Base-by-base conservation (phyloP, 306 rosid genomes). In the Oxytropis ochrocephala region DNA sequence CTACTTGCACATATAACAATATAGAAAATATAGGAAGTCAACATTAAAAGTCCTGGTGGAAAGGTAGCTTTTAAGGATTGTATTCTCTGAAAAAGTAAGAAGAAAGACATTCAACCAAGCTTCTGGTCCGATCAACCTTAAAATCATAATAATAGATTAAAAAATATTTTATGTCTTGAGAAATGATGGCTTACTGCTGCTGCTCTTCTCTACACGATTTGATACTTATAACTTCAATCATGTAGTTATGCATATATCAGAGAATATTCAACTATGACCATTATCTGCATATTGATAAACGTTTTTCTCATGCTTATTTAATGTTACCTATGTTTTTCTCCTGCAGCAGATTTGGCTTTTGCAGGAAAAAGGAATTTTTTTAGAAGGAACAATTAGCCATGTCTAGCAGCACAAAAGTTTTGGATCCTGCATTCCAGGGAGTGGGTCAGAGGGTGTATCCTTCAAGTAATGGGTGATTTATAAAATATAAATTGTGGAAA, bases 371-470 rank as follows among this genome's bases (percentile, higher is more conserved):
- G 57, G 56, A 44, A 44, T 57, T 35, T 24, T 48, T 39, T 51
- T 72, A 69, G 75, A 70, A 67, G 72, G 75, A 78, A 69, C 72
- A 74, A 68, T 49, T 55, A 81, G 80, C 80, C 72, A 93, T 93
- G 98, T 84, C 97, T 69, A 86, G 82, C 89, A 79, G 94, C 39
- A 69, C 90, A 55, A 93, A 93, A 84, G 73, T 44, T 80, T 72
- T 85, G 85, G 98, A 93, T 79, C 96, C 96, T 52, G 98, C 98
- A 44, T 90, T 93, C 82, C 98, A 93, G 77, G 97, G 92, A 75
- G 90, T 78, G 56, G 98, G 98, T 68, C 98, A 88, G 70, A 90
- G 86, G 82, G 78, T 74, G 98, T 94, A 94, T 94, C 98, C 98
- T 84, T 85, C 41, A 30, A 59, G 50, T 69, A 74, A 61, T 33